Conservation (phyloP, 176 grass and related monocot species). For the Avena sativa region DNA sequence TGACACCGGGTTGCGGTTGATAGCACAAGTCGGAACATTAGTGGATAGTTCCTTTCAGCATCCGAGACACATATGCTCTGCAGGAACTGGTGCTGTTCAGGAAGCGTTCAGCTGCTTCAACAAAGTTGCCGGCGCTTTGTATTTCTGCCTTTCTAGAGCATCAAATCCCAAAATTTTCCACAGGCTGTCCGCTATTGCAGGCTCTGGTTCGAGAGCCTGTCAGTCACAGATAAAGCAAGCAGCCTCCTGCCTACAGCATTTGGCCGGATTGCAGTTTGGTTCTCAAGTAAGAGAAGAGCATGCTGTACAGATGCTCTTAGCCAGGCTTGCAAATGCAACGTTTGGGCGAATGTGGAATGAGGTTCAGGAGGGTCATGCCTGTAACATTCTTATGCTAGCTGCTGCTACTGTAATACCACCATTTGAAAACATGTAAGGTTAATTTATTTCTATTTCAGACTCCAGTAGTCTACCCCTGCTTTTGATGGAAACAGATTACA, state of each 20-base stretch:
- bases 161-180: slow-evolving; percentile 63
- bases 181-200: slow-evolving; percentile 48
- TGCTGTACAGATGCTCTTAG: slow-evolving; percentile 60
- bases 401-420: slow-evolving; percentile 66
- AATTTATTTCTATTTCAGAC: background rate
- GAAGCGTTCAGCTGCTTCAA: slow-evolving; percentile 67
- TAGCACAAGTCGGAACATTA: slow-evolving; percentile 64
- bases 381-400: slow-evolving; percentile 76
- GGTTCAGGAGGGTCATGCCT: slow-evolving; percentile 49
- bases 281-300: slow-evolving; percentile 58
- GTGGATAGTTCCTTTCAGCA: slow-evolving; percentile 67
- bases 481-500: background rate
- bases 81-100: slow-evolving; percentile 66
- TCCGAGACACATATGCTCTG: slow-evolving; percentile 51
- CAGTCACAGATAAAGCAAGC: slow-evolving; percentile 65
- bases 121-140: slow-evolving; percentile 80
- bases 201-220: slow-evolving; percentile 53
- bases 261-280: slow-evolving; percentile 54
- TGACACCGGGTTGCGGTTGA: slow-evolving; percentile 57
- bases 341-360: slow-evolving; percentile 66
- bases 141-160: slow-evolving; percentile 75
- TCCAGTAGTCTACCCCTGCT: background rate
- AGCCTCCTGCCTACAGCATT: slow-evolving; percentile 53
- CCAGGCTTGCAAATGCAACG: slow-evolving; percentile 65
- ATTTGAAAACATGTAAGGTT: slow-evolving; percentile 81